Percentiles rank a stretch among this genome's conserved stretches.
phyloP scores from a whole-genome alignment of 306 rosid species.

The Fragaria ananassa region DNA sequence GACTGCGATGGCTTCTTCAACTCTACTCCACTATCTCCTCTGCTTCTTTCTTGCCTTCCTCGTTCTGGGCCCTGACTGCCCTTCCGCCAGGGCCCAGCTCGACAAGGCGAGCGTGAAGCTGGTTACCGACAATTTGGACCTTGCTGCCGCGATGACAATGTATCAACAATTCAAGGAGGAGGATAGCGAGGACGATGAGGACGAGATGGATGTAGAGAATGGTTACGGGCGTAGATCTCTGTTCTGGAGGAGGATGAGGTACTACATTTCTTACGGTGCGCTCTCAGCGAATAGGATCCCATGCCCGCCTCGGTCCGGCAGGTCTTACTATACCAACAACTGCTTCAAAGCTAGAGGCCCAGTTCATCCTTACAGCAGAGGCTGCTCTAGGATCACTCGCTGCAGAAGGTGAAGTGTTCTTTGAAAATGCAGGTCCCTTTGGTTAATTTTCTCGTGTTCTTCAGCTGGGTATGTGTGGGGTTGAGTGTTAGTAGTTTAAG shows the following conservation, averaged over 20 bases:
- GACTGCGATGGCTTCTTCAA: slow-evolving; percentile 28
- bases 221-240: slow-evolving; percentile 63
- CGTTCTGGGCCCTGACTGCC: background rate
- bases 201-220: slow-evolving; percentile 21
- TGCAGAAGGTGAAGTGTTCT: slow-evolving; percentile 54
- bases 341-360: slow-evolving; percentile 83
- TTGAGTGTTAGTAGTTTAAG: background rate
- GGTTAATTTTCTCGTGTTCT: background rate
- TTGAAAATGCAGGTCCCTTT: background rate
- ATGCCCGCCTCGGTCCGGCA: slow-evolving; percentile 90
- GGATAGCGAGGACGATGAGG: slow-evolving; percentile 15
- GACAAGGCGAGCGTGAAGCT: slow-evolving; percentile 56
- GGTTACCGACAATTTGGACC: slow-evolving; percentile 52
- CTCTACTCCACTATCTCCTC: slow-evolving; percentile 14
- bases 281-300: slow-evolving; percentile 88
- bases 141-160: slow-evolving; percentile 52
- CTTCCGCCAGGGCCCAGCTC: slow-evolving; percentile 32
- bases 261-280: slow-evolving; percentile 89
- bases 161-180: slow-evolving; percentile 22
- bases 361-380: slow-evolving; percentile 67
- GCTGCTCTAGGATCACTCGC: slow-evolving; percentile 69
- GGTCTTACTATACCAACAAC: slow-evolving; percentile 84
- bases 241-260: slow-evolving; percentile 60
- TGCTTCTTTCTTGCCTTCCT: slow-evolving; percentile 22
- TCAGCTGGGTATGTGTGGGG: slow-evolving; percentile 4